Percentiles rank a stretch among this genome's conserved stretches.
phyloP scores from a whole-genome alignment of 169 alveolate genomes.

The Amoebophrya sp. region DNA sequence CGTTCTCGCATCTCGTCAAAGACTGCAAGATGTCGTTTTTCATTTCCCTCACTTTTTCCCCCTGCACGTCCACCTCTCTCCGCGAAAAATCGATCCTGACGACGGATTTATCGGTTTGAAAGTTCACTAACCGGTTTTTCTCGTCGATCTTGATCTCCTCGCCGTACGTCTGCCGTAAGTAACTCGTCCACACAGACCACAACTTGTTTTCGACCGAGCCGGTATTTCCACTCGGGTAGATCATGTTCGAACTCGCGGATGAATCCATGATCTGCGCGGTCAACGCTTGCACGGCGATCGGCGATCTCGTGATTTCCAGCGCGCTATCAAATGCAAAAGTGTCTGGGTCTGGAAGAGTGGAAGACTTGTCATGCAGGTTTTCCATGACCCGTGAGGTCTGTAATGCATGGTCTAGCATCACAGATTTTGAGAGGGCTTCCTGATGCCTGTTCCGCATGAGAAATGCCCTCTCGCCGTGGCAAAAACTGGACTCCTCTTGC shows the following conservation, averaged over 20 bases:
- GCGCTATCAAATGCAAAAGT: no score
- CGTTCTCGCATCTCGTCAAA: not conserved
- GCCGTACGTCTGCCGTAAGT: not conserved
- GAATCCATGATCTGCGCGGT: not conserved
- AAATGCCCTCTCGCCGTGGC: no score
- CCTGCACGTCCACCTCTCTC: not conserved
- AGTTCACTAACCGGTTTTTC: not conserved
- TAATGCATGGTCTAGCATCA: no score
- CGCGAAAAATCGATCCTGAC: not conserved
- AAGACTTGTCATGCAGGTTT: no score
- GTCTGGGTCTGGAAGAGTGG: no score
- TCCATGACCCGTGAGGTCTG: no score
- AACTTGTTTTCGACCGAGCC: not conserved
- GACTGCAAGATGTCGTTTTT: not conserved
- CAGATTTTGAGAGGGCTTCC: no score
- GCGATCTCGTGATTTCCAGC: not conserved
- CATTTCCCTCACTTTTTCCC: not conserved
- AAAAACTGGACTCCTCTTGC: no score
- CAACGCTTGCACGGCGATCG: not conserved
- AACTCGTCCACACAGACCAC: not conserved
- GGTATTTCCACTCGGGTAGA: not conserved
- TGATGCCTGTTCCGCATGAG: no score
- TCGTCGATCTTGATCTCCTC: not conserved
- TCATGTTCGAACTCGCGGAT: not conserved
- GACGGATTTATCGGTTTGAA: not conserved